These are phyloP conservation scores for Phaeosphaeria sp. DNA, from an alignment of 2,329 filamentous ascomycete species.

Conservation along the genomic window DNA sequence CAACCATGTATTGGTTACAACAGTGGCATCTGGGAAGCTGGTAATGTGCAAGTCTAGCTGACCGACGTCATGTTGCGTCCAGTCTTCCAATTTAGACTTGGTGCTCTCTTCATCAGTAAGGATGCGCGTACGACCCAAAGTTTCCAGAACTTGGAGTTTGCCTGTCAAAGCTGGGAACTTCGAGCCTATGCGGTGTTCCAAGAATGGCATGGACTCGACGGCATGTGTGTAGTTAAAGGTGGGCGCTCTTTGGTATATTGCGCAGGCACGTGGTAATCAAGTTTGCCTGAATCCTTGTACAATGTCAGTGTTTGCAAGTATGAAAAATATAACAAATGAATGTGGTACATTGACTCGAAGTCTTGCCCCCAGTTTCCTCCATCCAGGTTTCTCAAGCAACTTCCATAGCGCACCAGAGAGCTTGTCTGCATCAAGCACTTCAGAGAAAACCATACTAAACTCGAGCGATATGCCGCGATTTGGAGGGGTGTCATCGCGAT, in stretches of 20 bases:
- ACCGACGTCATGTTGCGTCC: conserved; percentile 19
- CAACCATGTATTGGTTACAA: conserved; percentile 31
- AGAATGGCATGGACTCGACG: conserved; percentile 45
- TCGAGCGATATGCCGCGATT: conserved; percentile 15
- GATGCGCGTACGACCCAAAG: conserved; percentile 1
- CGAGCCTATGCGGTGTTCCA: conserved; percentile 52
- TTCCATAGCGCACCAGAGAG: conserved; percentile 46
- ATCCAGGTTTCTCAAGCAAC: conserved; percentile 54
- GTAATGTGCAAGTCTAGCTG: conserved; percentile 23
- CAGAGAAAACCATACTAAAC: conserved; percentile 53
- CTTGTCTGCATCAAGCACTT: conserved; percentile 54
- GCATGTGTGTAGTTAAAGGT: conserved; percentile 52
- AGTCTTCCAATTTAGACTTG: conserved; percentile 20
- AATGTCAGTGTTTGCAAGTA: background rate
- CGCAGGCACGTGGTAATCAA: conserved; percentile 54
- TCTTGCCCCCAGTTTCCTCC: conserved; percentile 57
- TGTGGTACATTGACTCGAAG: conserved; percentile 43
- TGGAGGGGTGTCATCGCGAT: conserved; percentile 15
- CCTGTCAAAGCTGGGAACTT: conserved; percentile 40
- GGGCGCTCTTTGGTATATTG: conserved; percentile 49
- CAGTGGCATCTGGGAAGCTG: conserved; percentile 30
- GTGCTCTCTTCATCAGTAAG: conserved; percentile 9
- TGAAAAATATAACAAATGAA: background rate
- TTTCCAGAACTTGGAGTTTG: conserved; percentile 9
- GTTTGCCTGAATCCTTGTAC: conserved; percentile 26